Conservation (phyloP, 176 grass and related monocot species). For the Alopecurus myosuroides region DNA sequence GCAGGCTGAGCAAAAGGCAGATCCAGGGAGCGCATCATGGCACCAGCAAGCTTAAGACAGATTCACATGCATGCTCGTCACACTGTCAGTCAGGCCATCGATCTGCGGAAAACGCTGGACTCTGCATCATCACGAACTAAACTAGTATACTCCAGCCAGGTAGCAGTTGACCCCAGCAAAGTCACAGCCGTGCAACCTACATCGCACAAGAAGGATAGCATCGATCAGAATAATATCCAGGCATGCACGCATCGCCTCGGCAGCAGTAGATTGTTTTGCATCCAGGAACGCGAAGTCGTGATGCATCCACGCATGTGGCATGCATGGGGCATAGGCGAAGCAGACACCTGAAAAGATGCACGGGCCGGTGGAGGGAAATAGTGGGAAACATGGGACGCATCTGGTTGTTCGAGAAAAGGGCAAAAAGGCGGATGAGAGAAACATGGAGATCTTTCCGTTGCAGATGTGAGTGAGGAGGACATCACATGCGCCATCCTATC, state of each 20-base stretch:
- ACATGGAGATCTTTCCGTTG: slow-evolving; percentile 27
- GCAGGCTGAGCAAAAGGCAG: not conserved
- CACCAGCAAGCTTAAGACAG: not conserved
- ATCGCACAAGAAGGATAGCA: not conserved
- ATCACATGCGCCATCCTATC: slow-evolving; percentile 11
- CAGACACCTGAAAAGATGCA: slow-evolving; percentile 8
- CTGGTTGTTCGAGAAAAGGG: not conserved
- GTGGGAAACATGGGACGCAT: slow-evolving; percentile 35
- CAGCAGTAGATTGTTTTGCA: slow-evolving; percentile 1
- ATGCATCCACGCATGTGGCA: too few species aligned
- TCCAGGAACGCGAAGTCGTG: not conserved
- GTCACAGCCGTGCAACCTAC: not conserved
- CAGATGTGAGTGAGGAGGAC: slow-evolving; percentile 2
- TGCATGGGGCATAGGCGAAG: not conserved
- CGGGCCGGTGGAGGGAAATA: not conserved
- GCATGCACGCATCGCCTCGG: not conserved
- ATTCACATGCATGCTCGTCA: not conserved
- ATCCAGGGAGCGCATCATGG: not conserved
- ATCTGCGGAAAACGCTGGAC: slow-evolving; percentile 3
- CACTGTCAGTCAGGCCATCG: not conserved
- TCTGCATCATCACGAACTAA: not conserved
- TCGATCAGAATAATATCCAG: not conserved
- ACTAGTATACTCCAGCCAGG: not conserved
- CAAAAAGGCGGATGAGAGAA: not conserved
- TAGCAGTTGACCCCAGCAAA: slow-evolving; percentile 28